Evolutionary conservation across 768 basidiomycete species (phyloP), one percentile per base, ranked within the genome.

Genomic region (Agaricus bisporus): DNA sequence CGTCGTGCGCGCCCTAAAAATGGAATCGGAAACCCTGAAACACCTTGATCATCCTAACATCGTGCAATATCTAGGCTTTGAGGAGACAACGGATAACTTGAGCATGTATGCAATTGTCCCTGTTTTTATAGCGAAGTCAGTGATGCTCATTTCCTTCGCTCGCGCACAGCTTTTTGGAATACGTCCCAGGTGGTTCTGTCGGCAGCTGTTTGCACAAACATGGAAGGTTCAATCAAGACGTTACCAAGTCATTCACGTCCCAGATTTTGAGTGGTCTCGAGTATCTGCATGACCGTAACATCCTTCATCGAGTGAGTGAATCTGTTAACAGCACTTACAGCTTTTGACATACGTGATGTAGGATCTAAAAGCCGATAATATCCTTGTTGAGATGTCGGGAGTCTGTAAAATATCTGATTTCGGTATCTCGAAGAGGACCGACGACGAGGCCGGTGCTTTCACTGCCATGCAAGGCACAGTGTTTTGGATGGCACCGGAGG

Each of bases 401-500:
- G 73, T 88, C 20, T 97, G 95, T 78, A 98, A 98, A 71, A 98
- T 99, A 48, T 95, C 93, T 2, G 95, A 98, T 70, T 98, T 98
- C 64, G 97, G 97, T 39, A 98, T 98, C 54, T 95, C 93, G n/a
- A 98, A 98, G 70, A 81, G 91, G 56, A 93, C 85, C 57, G 92
- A 89, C 57, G 92, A 97, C 56, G 80, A 88, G 48, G 84, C 84
- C 49, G 81, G 82, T n/a, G 88, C 88, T 47, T 85, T 82, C 58
- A 95, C 94, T 1, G 89, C 91, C 18, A 94, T 99, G 92, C 90
- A 93, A 66, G 97, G 97, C 22, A 95, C 95, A 17, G 89, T 98
- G 35, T 98, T 97, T 67, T 99, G 97, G 95, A 98, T 98, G 95
- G 95, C 95, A 9, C 95, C 95, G 0, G 95, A 93, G 72, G 91